Evolutionary conservation across 441 rosid genomes (phyloP).

Genomic region (Aleurites moluccanus): DNA sequence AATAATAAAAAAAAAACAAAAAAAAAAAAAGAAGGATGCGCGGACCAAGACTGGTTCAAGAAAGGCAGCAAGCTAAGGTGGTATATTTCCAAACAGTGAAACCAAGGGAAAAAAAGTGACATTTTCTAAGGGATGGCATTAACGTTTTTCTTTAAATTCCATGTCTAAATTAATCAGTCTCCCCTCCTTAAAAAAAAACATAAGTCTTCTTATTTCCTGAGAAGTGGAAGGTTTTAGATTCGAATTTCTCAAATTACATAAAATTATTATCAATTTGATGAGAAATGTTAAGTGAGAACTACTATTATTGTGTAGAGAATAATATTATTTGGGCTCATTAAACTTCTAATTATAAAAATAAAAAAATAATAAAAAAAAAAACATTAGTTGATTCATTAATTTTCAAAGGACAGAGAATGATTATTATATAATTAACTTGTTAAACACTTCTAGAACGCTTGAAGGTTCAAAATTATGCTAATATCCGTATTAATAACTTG

Average conservation of each 20-base stretch:
- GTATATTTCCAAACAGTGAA: conserved; percentile 9
- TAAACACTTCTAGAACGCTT: conserved; percentile 25
- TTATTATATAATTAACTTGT: not conserved
- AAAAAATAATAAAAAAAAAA: too few species aligned
- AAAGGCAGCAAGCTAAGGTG: conserved; percentile 30
- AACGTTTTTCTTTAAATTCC: not conserved
- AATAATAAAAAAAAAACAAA: too few species aligned
- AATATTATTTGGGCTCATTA: too few species aligned
- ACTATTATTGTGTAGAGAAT: too few species aligned
- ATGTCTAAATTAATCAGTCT: conserved; percentile 17
- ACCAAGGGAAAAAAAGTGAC: not conserved
- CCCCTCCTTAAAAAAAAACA: not conserved
- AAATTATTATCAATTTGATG: too few species aligned
- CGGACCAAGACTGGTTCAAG: conserved; percentile 53
- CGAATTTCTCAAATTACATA: too few species aligned
- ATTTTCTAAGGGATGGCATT: conserved; percentile 2
- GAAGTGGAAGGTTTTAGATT: too few species aligned
- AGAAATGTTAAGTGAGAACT: too few species aligned
- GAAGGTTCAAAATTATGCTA: not conserved
- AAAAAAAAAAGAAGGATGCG: too few species aligned
- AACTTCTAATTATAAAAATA: too few species aligned
- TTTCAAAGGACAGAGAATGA: conserved; percentile 16
- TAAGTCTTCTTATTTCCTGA: too few species aligned
- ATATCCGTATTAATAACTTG: not conserved
- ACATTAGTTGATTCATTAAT: conserved; percentile 5